Conservation (phyloP, 768 basidiomycete genomes). For the Lactarius pseudohatsudake region DNA sequence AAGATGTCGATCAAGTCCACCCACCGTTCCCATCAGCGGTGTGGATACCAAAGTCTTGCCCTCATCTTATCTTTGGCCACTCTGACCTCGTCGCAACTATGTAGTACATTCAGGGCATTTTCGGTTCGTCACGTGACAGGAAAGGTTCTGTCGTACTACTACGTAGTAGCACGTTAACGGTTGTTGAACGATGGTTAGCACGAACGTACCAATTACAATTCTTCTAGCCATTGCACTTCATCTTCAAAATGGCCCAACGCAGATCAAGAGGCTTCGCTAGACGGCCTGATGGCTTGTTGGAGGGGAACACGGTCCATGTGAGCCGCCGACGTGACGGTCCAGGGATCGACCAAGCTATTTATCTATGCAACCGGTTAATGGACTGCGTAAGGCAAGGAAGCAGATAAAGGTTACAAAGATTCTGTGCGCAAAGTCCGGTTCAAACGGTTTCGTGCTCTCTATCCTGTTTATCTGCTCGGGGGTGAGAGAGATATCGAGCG, state of each 20-base stretch:
- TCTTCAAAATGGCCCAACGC: background rate
- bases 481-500: conserved; percentile 44
- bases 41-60: no score
- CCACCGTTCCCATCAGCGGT: no score
- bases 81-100: no score
- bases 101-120: no score
- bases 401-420: background rate
- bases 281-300: background rate
- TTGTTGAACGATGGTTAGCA: background rate
- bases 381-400: background rate
- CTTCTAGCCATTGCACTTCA: background rate
- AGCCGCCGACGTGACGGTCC: background rate
- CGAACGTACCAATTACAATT: background rate
- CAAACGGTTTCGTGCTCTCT: conserved; percentile 39
- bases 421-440: conserved; percentile 44
- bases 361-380: background rate
- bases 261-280: background rate
- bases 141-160: no score
- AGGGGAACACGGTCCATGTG: background rate
- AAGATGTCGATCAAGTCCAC: no score
- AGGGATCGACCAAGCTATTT: background rate
- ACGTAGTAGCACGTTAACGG: background rate
- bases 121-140: no score
- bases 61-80: no score
- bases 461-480: conserved; percentile 48